Base-by-base conservation (phyloP, 164 flowering plant genomes). In the Vitis rotundifolia region DNA sequence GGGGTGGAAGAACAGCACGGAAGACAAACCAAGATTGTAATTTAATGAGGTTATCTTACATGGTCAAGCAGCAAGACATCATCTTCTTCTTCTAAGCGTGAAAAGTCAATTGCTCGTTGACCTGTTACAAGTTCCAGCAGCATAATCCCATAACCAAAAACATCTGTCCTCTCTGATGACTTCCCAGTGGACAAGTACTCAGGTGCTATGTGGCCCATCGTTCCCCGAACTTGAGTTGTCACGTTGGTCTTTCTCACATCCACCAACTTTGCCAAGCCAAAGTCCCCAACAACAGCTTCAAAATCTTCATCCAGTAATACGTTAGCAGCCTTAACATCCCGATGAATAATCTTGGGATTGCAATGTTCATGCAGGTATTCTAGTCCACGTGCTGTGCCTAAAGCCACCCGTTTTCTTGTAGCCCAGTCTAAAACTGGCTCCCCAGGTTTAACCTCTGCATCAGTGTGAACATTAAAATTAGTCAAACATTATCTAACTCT, bases 141-240 rank as follows among this genome's bases (percentile, higher is more conserved):
- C 98, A 91, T 89, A 49, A 93, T 87, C 62, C 98, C 98, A 73
- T 89, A 92, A 6, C 97, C 97, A 76, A 94, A 94, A 60, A 94
- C 93, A 81, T 94, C 98, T 9, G 97, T 92, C 77, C 86, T 87
- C 69, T 90, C 97, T 14, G 98, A 94, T 61, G 98, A 94, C 75
- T 89, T 91, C 56, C 98, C 98, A 8, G 98, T 94, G 51, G 98
- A 94, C 76, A 94, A 73, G 78, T 94, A 94, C 72, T 94, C 98
- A 9, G 97, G 98, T 50, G 98, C 98, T 65, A 94, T 94, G 75
- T 94, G 98, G 57, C 98, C 98, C 94, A 94, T 91, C 31, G 97
- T 94, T 55, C 98, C 98, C 60, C 97, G 93, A 79, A 94, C 94
- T 80, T 91, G 95, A 68, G 97, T 91, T 9, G 97, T 93, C 61